Evolutionary conservation across 164 flowering plant genomes (phyloP), one percentile per base, ranked within the genome.

Genomic region (Warburgia ugandensis): DNA sequence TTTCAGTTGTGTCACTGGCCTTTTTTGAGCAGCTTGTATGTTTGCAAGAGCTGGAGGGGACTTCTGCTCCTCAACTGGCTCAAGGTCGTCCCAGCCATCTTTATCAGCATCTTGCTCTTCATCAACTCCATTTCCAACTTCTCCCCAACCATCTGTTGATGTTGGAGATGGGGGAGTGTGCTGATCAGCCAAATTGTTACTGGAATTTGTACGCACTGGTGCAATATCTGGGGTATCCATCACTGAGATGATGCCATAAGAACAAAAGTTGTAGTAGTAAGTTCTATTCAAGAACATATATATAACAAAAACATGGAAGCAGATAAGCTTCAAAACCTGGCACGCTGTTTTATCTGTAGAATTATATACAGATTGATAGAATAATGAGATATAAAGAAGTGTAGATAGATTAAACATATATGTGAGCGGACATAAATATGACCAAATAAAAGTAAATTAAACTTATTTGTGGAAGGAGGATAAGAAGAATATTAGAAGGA

Each of bases 111-210:
- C 87, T 60, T 66, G 65, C 25, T 70, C 88, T 40, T 71, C 94
- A 29, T 51, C 42, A 55, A 80, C 68, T 47, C 96, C 96, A 68
- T 86, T 84, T 51, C 81, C 99, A 50, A 86, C 66, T 55, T 89
- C 99, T 63, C 96, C 99, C 97, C 99, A 94, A 25, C 97, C 96
- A 77, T 94, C 99, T 19, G 87, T 80, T 48, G 96, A 83, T 30
- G 88, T 73, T 29, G 97, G 97, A 22, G 99, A 88, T 19, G 44
- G 57, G 21, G 95, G 91, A 11, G 32, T 69, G 35, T 79, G 81
- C 52, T 72, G 81, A 55, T 83, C 86, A 26, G 73, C 59, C 1
- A 66, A 52, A 61, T 77, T 79, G 4, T 56, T 45, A 45, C 46
- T 62, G 27, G 73, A 68, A 63, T 59, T 74, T 55, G 48, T 63